A percentile compares a stretch with the other conserved stretches of the same genome.
Conservation (phyloP, 2,329 filamentous ascomycete species). For the Fusarium aywerte region DNA sequence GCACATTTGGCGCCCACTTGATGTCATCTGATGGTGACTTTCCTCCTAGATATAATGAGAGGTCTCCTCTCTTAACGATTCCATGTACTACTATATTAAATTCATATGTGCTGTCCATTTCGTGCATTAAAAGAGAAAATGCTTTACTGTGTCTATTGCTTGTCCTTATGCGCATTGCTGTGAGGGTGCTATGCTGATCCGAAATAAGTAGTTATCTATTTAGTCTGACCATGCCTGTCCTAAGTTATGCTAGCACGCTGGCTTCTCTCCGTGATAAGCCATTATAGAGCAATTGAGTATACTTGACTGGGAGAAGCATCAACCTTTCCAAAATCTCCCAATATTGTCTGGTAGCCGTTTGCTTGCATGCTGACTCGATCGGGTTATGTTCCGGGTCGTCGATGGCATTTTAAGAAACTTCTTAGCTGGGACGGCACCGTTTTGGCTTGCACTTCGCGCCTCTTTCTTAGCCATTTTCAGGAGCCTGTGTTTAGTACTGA, state of each 20-base stretch:
- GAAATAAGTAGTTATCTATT: conserved; percentile 10
- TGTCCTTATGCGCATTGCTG: conserved; percentile 11
- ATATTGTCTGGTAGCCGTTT: neutral
- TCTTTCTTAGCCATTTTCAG: neutral
- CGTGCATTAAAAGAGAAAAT: conserved; percentile 31
- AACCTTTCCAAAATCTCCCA: neutral
- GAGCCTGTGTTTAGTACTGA: too few species aligned
- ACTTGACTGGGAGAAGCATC: neutral
- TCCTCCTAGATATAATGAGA: conserved; percentile 35
- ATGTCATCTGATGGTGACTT: conserved; percentile 33
- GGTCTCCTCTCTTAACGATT: conserved; percentile 20
- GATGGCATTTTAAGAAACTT: neutral
- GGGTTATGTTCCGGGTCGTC: neutral
- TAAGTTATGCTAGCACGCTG: conserved; percentile 21
- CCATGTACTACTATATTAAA: conserved; percentile 19
- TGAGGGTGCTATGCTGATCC: conserved; percentile 16
- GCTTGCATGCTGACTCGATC: neutral
- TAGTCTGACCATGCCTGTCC: conserved; percentile 33
- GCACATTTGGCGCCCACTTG: conserved; percentile 43
- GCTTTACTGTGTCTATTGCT: conserved; percentile 1
- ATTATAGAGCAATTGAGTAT: neutral
- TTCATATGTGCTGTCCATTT: neutral
- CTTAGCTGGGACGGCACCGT: neutral
- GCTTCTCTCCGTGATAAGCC: conserved; percentile 1
- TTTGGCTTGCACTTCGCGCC: neutral